Base-by-base conservation (phyloP, 441 rosid species). In the Kokia cookei region DNA sequence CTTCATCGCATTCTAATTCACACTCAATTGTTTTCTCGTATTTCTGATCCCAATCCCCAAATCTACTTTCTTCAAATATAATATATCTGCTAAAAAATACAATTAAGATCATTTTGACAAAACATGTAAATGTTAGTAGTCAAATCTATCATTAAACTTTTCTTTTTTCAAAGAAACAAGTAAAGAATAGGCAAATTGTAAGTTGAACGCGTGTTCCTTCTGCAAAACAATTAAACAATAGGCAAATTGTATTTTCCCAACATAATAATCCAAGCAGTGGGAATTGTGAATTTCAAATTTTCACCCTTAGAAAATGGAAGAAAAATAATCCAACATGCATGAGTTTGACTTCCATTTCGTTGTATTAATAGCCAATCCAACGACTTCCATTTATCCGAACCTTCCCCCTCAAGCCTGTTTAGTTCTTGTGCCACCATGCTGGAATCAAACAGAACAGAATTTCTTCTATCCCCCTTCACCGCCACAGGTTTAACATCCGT, bases 401-500 rank as follows among this genome's bases (percentile, higher is more conserved):
- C 10, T 5, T 54, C 2, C 17, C 68, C 37, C 48, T 77, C 67
- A 68, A 86, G 7, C 13, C 11, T 53, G 5, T 0, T 2, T 17
- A 91, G 81, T 17, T 80, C 81, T 60, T 88, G 79, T 0, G 92
- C 90, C 73, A 91, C 42, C 75, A 79, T 84, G 26, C 88, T 76
- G 0, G 82, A 90, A 68, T 87, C 90, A 32, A 91, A 87, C 80
- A 91, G 29, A 37, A 88, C 91, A 0, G 92, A 88, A 63, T 85
- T 88, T 82, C 97, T 89, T 69, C 86, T 47, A 24, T 87, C 91
- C 53, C 91, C 93, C 65, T 87, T 88, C 62, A 88, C 84, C 0
- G 47, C 68, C 6, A 75, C 65, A 1, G 91, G 93, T n/a, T 76
- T 72, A 32, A 73, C 82, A 3, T 71, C 79, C 3, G 85, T 85